Conservation (phyloP, 108 stramenopile genomes). For the Skeletonema tropicum region DNA sequence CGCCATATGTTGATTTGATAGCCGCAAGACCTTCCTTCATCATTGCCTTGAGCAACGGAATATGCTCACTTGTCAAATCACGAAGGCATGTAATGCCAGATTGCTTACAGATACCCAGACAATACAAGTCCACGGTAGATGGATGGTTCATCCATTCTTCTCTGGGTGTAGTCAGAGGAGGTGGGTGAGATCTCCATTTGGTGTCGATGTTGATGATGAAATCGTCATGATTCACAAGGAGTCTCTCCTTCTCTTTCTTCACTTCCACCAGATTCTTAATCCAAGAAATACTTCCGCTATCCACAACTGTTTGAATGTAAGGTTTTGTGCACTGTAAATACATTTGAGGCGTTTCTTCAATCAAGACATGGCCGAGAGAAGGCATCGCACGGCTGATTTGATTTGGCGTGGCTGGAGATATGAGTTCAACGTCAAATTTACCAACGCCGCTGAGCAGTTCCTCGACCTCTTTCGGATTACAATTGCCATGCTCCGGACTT, state of each 20-base stretch:
- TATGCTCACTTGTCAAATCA: conserved; percentile 58
- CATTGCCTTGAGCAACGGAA: conserved; percentile 64
- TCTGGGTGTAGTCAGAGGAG: conserved; percentile 29
- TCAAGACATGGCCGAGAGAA: conserved; percentile 36
- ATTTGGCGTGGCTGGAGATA: conserved; percentile 50
- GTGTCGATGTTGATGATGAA: conserved; percentile 80
- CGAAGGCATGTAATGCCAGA: conserved; percentile 56
- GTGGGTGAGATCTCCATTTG: conserved; percentile 63
- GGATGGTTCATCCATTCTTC: conserved; percentile 45
- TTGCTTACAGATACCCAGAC: conserved; percentile 65
- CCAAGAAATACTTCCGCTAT: conserved; percentile 55
- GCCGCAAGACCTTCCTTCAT: conserved; percentile 43
- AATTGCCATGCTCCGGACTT: conserved; percentile 13
- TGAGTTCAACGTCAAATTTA: conserved; percentile 56
- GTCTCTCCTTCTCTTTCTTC: conserved; percentile 69
- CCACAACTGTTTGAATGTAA: conserved; percentile 53
- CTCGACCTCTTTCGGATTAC: not conserved
- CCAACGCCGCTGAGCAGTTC: conserved; percentile 15
- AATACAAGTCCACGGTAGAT: conserved; percentile 58
- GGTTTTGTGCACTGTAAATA: conserved; percentile 40
- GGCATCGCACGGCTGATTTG: conserved; percentile 63
- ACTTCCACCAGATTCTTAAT: conserved; percentile 50
- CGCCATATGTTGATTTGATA: conserved; percentile 67
- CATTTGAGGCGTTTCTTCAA: conserved; percentile 59
- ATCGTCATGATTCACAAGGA: conserved; percentile 57